Evolutionary conservation across 371 early-diverging fungal species (phyloP), one percentile per base, ranked within the genome.

Genomic region (Mortierella sp.): DNA sequence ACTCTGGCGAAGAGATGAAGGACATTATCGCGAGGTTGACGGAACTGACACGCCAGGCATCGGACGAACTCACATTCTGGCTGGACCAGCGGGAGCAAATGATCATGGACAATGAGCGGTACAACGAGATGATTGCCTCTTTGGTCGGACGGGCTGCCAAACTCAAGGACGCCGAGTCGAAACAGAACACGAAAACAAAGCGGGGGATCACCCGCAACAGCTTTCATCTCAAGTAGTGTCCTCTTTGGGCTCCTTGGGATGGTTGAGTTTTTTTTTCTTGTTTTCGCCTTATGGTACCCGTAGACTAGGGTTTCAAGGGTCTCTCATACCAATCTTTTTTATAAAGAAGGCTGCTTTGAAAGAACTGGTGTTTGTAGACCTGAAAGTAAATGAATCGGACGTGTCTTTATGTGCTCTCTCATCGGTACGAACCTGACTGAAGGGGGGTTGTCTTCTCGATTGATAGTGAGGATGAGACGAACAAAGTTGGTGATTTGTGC

Each of bases 31-130:
- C 80, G 3, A 89, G 89, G 45, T 58, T 92, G 34, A 84, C 86
- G 8, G 84, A 90, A 63, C 80, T 91, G 50, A 90, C 90, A 31
- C 88, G 87, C 43, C 93, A 92, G 71, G 91, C 93, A 24, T 88
- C 88, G 9, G 92, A 91, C 10, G 89, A 90, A 61, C 85, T 92
- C n/a, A 89, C 89, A 19, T 90, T 90, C 75, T 89, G 94, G 85
- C 86, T 96, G 68, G 96, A 96, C 80, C 92, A 94, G 74, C 91
- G 93, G 58, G 96, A 96, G 75, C 94, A 94, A 73, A 87, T 95
- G 68, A 88, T 94, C 69, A 95, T 96, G 95, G 96, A 96, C 80
- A 93, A 95, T 29, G 96, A 96, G 68, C 94, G 94, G 71, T 95
- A 95, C 85, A 95, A 96, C 75, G 94, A 94, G 80, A 89, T 96